Conservation (phyloP, 2,329 filamentous ascomycete genomes). For the Ophiostoma pallidulum region DNA sequence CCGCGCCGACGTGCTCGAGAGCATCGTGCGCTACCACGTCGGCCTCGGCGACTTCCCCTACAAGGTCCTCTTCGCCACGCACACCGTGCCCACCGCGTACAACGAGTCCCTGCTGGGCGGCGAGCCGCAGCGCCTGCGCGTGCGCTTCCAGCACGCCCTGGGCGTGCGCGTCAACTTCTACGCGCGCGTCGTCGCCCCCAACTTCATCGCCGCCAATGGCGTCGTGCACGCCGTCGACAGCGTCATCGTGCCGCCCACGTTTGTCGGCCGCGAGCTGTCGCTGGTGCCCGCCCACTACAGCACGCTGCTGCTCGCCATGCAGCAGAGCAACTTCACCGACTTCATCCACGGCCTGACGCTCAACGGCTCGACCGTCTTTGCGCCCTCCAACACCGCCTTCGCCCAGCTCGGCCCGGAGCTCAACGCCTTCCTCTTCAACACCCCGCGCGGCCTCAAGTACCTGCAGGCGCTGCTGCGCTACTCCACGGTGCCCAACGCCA, state of each 20-base stretch:
- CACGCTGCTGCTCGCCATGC: slow-evolving; percentile 64
- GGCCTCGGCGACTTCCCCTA: slow-evolving; percentile 57
- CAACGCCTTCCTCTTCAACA: slow-evolving; percentile 80
- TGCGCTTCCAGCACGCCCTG: slow-evolving; percentile 46
- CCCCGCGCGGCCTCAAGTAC: slow-evolving; percentile 61
- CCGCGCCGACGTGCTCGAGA: slow-evolving; percentile 62
- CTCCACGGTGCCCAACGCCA: slow-evolving; percentile 63
- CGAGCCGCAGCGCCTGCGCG: slow-evolving; percentile 62
- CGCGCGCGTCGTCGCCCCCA: slow-evolving; percentile 56
- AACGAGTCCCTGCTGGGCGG: slow-evolving; percentile 50
- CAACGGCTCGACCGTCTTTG: slow-evolving; percentile 67
- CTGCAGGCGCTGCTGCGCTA: slow-evolving; percentile 71
- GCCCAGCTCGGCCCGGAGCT: slow-evolving; percentile 58
- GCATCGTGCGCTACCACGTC: slow-evolving; percentile 66
- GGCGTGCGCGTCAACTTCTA: slow-evolving; percentile 71
- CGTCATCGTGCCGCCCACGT: slow-evolving; percentile 67
- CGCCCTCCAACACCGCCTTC: slow-evolving; percentile 76
- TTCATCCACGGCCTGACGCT: slow-evolving; percentile 44
- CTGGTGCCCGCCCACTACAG: slow-evolving; percentile 70
- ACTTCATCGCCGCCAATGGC: slow-evolving; percentile 71
- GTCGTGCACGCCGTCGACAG: slow-evolving; percentile 68
- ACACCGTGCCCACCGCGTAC: slow-evolving; percentile 65
- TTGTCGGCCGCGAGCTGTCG: slow-evolving; percentile 40
- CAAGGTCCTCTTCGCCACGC: slow-evolving; percentile 53
- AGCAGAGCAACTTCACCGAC: slow-evolving; percentile 62